Percentiles rank a stretch among this genome's conserved stretches.
Conservation (phyloP, 1,139 yeast genomes). For the Suzukiozyma palmioleophila region DNA sequence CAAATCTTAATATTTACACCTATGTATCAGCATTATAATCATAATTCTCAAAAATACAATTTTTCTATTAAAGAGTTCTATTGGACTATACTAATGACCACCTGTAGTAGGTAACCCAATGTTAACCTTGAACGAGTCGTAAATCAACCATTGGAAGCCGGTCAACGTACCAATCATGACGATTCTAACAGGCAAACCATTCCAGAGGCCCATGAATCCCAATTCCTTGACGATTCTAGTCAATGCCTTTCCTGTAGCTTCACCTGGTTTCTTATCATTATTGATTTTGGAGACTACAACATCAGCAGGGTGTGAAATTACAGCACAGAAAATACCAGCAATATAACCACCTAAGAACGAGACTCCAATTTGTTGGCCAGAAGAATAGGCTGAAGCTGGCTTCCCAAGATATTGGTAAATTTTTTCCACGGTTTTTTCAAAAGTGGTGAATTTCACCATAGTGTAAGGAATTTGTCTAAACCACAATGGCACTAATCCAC, state of each 20-base stretch:
- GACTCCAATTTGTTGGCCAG: conserved; percentile 80
- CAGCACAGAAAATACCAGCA: conserved; percentile 94
- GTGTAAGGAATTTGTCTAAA: conserved; percentile 94
- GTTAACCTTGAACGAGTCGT: conserved; percentile 88
- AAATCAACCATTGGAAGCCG: conserved; percentile 93
- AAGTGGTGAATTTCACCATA: conserved; percentile 91
- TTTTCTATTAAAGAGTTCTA: not conserved
- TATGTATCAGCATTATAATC: not conserved
- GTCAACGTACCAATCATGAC: conserved; percentile 96
- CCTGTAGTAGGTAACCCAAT: conserved; percentile 93
- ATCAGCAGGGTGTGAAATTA: conserved; percentile 95
- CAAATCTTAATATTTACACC: not conserved
- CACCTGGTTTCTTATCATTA: conserved; percentile 64
- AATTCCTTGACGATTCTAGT: conserved; percentile 71
- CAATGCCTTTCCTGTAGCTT: conserved; percentile 63
- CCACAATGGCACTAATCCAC: conserved; percentile 90
- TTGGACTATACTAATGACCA: conserved; percentile 37
- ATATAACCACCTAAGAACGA: conserved; percentile 92
- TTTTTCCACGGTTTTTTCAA: conserved; percentile 79
- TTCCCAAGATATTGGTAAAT: conserved; percentile 55
- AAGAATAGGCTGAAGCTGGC: conserved; percentile 35
- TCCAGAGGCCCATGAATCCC: conserved; percentile 91
- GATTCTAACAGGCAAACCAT: conserved; percentile 89
- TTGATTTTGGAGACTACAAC: conserved; percentile 93
- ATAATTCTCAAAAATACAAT: not conserved